Base-by-base conservation (phyloP, 495 filamentous ascomycete species). In the Jackrogersella multiformis region DNA sequence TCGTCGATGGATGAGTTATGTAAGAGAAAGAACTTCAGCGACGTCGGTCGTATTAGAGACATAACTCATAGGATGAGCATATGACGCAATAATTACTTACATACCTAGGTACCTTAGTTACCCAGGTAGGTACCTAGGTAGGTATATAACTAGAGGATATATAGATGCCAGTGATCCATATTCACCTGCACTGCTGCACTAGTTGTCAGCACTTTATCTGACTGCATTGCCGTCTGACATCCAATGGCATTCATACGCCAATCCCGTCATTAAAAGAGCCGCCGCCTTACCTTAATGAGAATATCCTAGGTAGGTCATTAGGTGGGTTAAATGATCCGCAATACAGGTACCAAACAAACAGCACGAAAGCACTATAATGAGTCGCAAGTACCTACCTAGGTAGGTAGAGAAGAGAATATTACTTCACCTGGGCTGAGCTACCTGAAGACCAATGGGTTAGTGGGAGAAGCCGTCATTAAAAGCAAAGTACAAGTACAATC, bases 1-100 rank as follows among this genome's bases (percentile, higher is more conserved):
- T 51, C 15, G 23, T 51, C 34, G 21, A 15, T 34, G 39, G 58
- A 56, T 49, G 48, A 60, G 51, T 60, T 69, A 68, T 63, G 59
- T 58, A 54, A 60, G 55, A 28, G 13, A 23, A 44, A 26, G n/a
- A 45, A 4, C 21, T 32, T 35, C 34, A 61, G 66, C 60, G 60
- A 64, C 66, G 30, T 64, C 60, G 60, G 55, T 62, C 26, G 34
- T 41, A 23, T 46, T 28, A 15, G 21, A 13, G 6, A 3, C 12
- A 8, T n/a, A 46, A 46, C 12, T 46, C 4, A 6, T 9, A 46
- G 26, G 42, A 46, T 46, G 42, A 15, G 21, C 3, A 35, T 7
- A 12, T 2, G n/a, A 46, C 20, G 21, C 42, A 20, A 8, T 24
- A 13, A 46, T 46, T 46, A 46, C 13, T 26, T 26, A 46, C 10